Percentiles rank a stretch among this genome's conserved stretches.
Conservation (phyloP, 176 grass and related monocot species). For the Ampelocalamus luodianensis region DNA sequence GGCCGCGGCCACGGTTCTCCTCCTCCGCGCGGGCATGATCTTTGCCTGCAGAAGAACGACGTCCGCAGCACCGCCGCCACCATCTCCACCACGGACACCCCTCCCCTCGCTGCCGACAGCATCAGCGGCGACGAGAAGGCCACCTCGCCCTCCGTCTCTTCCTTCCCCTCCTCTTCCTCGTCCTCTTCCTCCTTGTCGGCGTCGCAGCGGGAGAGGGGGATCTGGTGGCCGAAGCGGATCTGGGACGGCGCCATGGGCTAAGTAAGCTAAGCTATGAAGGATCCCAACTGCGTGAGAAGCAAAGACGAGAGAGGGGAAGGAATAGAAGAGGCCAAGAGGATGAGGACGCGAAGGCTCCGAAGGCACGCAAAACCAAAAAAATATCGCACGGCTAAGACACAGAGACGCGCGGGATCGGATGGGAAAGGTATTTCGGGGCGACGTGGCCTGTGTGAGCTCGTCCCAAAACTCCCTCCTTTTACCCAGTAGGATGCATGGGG, state of each 20-base stretch:
- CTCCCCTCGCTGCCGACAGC: slow-evolving; percentile 39
- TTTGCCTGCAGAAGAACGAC: slow-evolving; percentile 81
- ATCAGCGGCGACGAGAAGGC: slow-evolving; percentile 71
- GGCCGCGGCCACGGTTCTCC: not conserved
- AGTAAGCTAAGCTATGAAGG: not conserved
- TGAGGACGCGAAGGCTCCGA: no score
- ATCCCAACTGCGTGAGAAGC: slow-evolving; percentile 40
- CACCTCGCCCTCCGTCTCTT: slow-evolving; percentile 35
- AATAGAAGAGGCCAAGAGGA: not conserved
- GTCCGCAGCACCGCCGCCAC: slow-evolving; percentile 76
- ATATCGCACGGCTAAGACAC: no score
- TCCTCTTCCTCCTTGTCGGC: slow-evolving; percentile 53
- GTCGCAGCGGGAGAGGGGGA: slow-evolving; percentile 47
- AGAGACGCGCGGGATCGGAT: no score
- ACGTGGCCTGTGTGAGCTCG: no score
- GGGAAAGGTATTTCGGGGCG: no score
- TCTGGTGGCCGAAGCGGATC: slow-evolving; percentile 66
- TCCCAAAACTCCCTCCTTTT: no score
- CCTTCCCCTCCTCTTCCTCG: slow-evolving; percentile 42
- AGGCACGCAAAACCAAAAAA: no score
- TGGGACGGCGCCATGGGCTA: slow-evolving; percentile 69
- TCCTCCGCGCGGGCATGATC: slow-evolving; percentile 55
- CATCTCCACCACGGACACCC: slow-evolving; percentile 74
- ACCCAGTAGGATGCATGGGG: no score
- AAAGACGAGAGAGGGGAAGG: slow-evolving; percentile 13